Evolutionary conservation across 2,329 filamentous ascomycete species (phyloP).

Genomic region (Ophiostoma sp.): DNA sequence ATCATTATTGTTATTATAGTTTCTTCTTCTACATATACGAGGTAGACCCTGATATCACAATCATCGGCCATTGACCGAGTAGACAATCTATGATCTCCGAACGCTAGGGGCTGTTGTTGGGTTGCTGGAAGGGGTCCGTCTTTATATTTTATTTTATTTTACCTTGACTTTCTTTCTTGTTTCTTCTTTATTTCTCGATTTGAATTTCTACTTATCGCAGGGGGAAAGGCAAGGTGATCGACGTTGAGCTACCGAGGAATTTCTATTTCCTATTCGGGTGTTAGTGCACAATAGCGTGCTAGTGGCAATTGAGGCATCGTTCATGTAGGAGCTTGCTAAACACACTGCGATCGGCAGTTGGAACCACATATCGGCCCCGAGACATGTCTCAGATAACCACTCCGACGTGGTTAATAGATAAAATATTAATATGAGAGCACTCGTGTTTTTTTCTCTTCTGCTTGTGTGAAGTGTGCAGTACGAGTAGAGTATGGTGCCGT

Average conservation of each 20-base stretch:
- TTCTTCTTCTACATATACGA: not conserved
- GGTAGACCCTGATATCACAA: not conserved
- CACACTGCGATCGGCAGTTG: not conserved
- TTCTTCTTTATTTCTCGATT: not conserved
- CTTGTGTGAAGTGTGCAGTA: too few species aligned
- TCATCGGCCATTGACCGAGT: not conserved
- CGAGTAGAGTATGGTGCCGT: too few species aligned
- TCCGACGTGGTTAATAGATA: too few species aligned
- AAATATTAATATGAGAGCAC: too few species aligned
- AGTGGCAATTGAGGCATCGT: not conserved
- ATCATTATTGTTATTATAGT: not conserved
- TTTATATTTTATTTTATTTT: not conserved
- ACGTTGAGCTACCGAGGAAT: not conserved
- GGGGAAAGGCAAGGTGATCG: not conserved
- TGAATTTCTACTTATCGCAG: slow-evolving; percentile 1
- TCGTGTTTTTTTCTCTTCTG: too few species aligned
- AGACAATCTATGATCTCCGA: not conserved
- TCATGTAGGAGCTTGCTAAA: not conserved
- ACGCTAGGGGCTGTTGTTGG: not conserved
- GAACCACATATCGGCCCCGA: not conserved
- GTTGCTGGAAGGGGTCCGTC: not conserved
- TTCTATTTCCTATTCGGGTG: not conserved
- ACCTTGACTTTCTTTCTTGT: not conserved
- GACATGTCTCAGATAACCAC: not conserved
- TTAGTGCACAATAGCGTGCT: not conserved